phyloP scores from a whole-genome alignment of 495 filamentous ascomycete species.

The Penicillium macrosclerotiorum region DNA sequence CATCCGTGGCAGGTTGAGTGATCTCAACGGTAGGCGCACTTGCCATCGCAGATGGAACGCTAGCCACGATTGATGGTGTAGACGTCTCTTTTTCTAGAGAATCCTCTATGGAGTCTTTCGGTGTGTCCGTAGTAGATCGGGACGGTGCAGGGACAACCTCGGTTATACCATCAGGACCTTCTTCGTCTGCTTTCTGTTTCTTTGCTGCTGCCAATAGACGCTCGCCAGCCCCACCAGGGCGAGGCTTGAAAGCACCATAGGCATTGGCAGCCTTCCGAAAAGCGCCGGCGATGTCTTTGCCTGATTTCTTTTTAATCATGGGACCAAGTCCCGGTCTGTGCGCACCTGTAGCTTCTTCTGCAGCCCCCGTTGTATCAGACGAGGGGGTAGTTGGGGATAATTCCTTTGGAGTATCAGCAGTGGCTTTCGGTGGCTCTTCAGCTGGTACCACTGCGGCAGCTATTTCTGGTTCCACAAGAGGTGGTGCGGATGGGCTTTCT shows the following conservation, averaged over 20 bases:
- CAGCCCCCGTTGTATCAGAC: no score
- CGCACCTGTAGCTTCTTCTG: slow-evolving; percentile 47
- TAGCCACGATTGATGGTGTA: slow-evolving; percentile 7
- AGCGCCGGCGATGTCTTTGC: slow-evolving; percentile 67
- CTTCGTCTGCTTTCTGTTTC: slow-evolving; percentile 50
- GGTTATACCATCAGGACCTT: slow-evolving; percentile 82
- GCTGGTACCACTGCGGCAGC: slow-evolving; percentile 21
- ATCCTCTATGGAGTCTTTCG: slow-evolving; percentile 19
- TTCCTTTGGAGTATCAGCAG: neutral
- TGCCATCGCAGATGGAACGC: slow-evolving; percentile 6
- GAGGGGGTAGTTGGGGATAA: neutral
- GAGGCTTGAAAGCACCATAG: slow-evolving; percentile 80
- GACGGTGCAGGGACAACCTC: slow-evolving; percentile 78
- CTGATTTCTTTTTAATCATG: slow-evolving; percentile 82
- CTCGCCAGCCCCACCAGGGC: slow-evolving; percentile 77
- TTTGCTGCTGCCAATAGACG: slow-evolving; percentile 56
- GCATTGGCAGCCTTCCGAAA: slow-evolving; percentile 82
- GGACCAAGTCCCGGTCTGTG: slow-evolving; percentile 80
- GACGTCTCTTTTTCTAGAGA: slow-evolving; percentile 15
- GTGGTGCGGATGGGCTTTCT: slow-evolving; percentile 6
- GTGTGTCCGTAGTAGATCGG: slow-evolving; percentile 31
- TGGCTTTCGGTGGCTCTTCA: slow-evolving; percentile 1
- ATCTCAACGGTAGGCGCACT: slow-evolving; percentile 43
- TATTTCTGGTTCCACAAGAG: slow-evolving; percentile 9
- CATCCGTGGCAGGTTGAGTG: slow-evolving; percentile 30